phyloP scores from a whole-genome alignment of 768 basidiomycete species.

The Pisolithus sp. region DNA sequence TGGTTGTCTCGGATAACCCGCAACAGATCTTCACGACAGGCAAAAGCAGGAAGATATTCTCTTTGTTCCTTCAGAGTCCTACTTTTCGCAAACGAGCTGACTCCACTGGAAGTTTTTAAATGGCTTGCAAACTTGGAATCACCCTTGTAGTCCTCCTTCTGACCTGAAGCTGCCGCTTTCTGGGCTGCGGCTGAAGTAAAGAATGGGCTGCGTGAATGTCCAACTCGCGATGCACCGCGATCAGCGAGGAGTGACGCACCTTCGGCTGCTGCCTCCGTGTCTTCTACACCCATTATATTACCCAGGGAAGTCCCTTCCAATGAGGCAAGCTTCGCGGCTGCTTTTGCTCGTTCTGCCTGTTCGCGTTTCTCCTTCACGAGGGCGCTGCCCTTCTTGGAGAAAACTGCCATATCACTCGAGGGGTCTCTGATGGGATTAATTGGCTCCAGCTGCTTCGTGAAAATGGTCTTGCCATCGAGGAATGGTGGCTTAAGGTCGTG shows the following conservation, averaged over 20 bases:
- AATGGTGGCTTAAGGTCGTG: conserved; percentile 98
- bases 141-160: conserved; percentile 74
- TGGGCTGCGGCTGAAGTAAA: conserved; percentile 46
- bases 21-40: conserved; percentile 90
- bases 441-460: conserved; percentile 93
- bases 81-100: conserved; percentile 72
- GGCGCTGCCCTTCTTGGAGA: conserved; percentile 93
- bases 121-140: conserved; percentile 98
- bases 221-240: conserved; percentile 41
- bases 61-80: conserved; percentile 90
- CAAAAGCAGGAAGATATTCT: conserved; percentile 96
- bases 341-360: conserved; percentile 92
- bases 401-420: conserved; percentile 91
- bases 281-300: conserved; percentile 95
- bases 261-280: conserved; percentile 89
- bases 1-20: conserved; percentile 89
- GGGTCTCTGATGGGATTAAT: conserved; percentile 94
- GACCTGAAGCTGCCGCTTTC: conserved; percentile 41
- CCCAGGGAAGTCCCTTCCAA: conserved; percentile 92
- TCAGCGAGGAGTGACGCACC: conserved; percentile 45
- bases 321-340: conserved; percentile 90
- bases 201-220: conserved; percentile 72
- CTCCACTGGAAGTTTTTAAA: conserved; percentile 71
- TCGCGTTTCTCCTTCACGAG: conserved; percentile 95
- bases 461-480: conserved; percentile 92